Evolutionary conservation across 257 asterid genomes (phyloP), one percentile per base, ranked within the genome.

Genomic region (Coffea canephora): DNA sequence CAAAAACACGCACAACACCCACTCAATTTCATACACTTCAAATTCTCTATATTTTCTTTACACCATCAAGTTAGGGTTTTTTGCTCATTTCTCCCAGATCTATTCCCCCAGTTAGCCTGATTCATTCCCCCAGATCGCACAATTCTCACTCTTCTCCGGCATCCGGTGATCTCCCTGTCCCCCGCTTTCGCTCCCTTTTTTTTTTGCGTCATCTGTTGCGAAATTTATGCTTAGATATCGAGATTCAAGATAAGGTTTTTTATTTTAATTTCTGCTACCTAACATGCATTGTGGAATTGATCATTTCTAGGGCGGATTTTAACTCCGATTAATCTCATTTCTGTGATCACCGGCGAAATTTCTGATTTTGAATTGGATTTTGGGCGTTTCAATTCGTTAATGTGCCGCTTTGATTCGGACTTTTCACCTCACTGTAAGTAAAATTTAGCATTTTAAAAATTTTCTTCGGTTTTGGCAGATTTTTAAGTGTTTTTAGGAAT

Each of bases 391-490:
- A 18, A 14, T 76, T 71, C 76, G 79, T 79, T 84, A 74, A 74
- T 79, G 84, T 80, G 82, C 69, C 16, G 71, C 74, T 70, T 81
- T 75, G 83, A 74, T 79, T 83, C 57, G 78, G 81, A 87, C 54
- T 79, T 75, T 66, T 78, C 68, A 2, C 71, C 82, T 54, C 80
- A 34, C 57, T 46, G 89, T 85, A 68, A 81, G 89, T 83, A 27
- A 73, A 74, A 74, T 43, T 39, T 45, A n/a, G 10, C 9, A 45
- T 74, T 84, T 83, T 73, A 3, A 39, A 39, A 39, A 39, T 39
- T 75, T 14, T 27, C 27, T 27, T 70, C 12, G 4, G 36, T 61
- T 77, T 31, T 34, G 43, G 45, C n/a, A 11, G 34, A 41, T 62
- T 7, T n/a, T 65, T 14, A 66, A 82, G 36, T 59, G 61, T 49